A percentile compares a stretch with the other conserved stretches of the same genome.
Evolutionary conservation across 2,329 filamentous ascomycete species (phyloP).

Genomic region (Fusarium concolor): DNA sequence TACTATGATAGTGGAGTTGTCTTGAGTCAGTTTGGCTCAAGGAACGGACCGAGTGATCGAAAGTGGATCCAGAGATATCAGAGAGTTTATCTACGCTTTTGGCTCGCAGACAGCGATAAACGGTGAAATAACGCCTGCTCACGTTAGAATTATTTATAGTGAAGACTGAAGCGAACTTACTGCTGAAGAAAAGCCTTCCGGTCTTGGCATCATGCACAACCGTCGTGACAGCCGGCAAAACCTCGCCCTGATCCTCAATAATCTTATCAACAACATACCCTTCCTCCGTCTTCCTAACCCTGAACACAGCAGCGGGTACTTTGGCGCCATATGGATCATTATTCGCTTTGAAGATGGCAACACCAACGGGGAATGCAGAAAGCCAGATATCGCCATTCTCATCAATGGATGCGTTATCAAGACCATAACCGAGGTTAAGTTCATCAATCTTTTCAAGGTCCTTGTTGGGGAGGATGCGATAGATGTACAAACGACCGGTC

Average conservation of each 20-base stretch:
- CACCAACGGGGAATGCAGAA: slow-evolving; percentile 27
- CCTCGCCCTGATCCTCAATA: slow-evolving; percentile 38
- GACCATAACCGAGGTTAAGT: slow-evolving; percentile 11
- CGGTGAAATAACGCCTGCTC: slow-evolving; percentile 39
- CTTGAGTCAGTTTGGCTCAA: too few species aligned
- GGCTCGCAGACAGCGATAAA: slow-evolving; percentile 43
- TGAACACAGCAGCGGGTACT: slow-evolving; percentile 19
- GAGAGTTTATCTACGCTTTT: neutral
- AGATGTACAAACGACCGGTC: slow-evolving; percentile 36
- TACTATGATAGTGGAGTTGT: too few species aligned
- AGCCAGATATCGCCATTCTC: slow-evolving; percentile 36
- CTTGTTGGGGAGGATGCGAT: slow-evolving; percentile 3
- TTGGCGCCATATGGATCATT: slow-evolving; percentile 28
- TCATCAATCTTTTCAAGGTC: slow-evolving; percentile 24
- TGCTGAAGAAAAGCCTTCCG: slow-evolving; percentile 39
- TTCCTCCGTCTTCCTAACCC: slow-evolving; percentile 3
- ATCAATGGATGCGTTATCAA: slow-evolving; percentile 43
- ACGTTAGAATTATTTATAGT: neutral
- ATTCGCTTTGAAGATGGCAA: slow-evolving; percentile 25
- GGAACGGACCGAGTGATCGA: too few species aligned
- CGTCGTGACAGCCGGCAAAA: slow-evolving; percentile 38
- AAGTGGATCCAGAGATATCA: too few species aligned
- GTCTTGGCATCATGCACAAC: slow-evolving; percentile 43
- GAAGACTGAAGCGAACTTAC: slow-evolving; percentile 9
- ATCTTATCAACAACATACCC: slow-evolving; percentile 39